Evolutionary conservation across 169 alveolate species (phyloP), one percentile per base, ranked within the genome.

Genomic region (Eimeria acervulina): DNA sequence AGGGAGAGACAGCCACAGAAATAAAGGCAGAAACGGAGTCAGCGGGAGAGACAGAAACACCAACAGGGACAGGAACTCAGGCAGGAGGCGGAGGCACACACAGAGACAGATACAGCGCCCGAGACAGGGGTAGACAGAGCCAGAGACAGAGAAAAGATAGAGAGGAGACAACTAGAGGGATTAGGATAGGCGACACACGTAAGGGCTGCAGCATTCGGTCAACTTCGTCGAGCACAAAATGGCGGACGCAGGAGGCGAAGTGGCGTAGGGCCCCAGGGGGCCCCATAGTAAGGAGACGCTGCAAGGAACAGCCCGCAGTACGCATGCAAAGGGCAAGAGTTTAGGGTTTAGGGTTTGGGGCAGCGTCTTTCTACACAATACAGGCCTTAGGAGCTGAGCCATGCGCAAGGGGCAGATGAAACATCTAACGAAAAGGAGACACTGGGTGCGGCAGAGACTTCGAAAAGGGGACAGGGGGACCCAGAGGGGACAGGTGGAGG

Each of bases 181-280:
- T 12, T 17, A 7, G 74, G 36, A 36, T 63, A 72, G 52, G 52
- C 10, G 47, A 44, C 91, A 23, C 23, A 83, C 91, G 91, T 44
- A 83, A 51, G 31, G 91, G 91, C 76, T 83, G 91, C 44, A 83
- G 91, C 91, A 83, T 51, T 44, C 33, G 26, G 76, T 83, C 91
- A 36, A 52, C 52, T 52, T 83, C 91, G 26, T 83, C 91, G 40
- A 83, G 74, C 70, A 52, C 91, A 42, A 83, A 44, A 15, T 83
- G 91, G 51, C 91, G 76, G 55, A 83, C 91, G 38, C 74, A n/a
- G 26, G 76, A 61, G 28, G 91, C 91, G 31, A 83, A 44, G 36
- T 31, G 91, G 33, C 47, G 70, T 52, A 51, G 12, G 76, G 91
- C 70, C 23, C 74, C 91, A 26, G 70, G 91, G 74, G 91, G 76